Evolutionary conservation across 306 rosid species (phyloP), one percentile per base, ranked within the genome.

Genomic region (Sicyos edulis): DNA sequence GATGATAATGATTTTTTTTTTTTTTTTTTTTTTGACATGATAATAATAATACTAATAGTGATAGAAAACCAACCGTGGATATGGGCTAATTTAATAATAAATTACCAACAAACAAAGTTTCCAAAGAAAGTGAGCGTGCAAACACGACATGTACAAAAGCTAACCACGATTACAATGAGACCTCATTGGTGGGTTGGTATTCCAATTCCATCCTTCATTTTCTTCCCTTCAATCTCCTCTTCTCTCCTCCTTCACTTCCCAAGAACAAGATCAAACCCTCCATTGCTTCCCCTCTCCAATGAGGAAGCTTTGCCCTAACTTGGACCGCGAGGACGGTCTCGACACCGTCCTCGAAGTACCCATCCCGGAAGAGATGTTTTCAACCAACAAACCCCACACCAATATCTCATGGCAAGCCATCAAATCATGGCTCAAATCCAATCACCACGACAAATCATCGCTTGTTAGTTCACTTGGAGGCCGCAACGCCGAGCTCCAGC

Each of bases 281-380:
- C 5, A 57, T 58, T 10, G n/a, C n/a, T 67, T 22, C 10, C 1
- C 5, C 53, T 32, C 77, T 65, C 62, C 13, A 29, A 92, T 92
- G 98, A 92, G 92, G 96, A 92, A 83, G 81, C 90, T 88, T 1
- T 88, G 96, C 72, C 96, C 96, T 1, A 92, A 92, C 73, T 86
- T 85, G 79, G 98, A 92, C 72, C 83, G 90, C 0, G 98, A 92
- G 64, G 91, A 92, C 73, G 92, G 91, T 3, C 95, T 92, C 59
- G 96, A 92, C 51, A 92, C 98, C 0, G 98, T 92, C 65, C 92
- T 92, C n/a, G 98, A 92, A 74, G 98, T 92, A 5, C 98, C 96
- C 24, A 79, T 92, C n/a, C 98, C 96, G 0, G 98, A 92, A 21
- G 96, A 92, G 76, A 92, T 85, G 77, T 78, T 83, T 10, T 81